These are phyloP conservation scores for Parietaria judaica DNA, from an alignment of 306 rosid species.

Conservation along the genomic window DNA sequence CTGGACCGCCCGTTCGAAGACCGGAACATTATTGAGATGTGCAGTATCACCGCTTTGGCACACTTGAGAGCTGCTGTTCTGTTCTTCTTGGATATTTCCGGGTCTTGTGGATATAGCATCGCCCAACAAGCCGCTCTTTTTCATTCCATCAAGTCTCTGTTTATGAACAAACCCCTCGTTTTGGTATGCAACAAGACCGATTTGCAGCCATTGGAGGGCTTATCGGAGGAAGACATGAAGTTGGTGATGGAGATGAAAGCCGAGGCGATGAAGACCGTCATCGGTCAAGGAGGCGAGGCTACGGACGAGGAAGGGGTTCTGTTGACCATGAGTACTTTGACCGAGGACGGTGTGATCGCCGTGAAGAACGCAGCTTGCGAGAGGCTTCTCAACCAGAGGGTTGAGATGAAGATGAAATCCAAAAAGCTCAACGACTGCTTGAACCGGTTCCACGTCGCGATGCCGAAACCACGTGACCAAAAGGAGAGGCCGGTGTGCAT, in stretches of 20 bases:
- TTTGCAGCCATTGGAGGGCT: constrained; percentile 65
- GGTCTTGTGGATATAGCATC: constrained; percentile 81
- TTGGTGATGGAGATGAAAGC: constrained; percentile 71
- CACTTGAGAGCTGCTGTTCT: constrained; percentile 83
- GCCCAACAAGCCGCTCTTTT: constrained; percentile 83
- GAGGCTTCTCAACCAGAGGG: constrained; percentile 70
- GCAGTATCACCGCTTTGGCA: constrained; percentile 86
- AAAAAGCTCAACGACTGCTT: constrained; percentile 66
- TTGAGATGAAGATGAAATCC: constrained; percentile 75
- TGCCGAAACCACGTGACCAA: constrained; percentile 70
- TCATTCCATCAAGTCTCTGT: constrained; percentile 56
- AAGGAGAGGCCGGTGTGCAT: constrained; percentile 72
- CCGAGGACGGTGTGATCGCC: constrained; percentile 72
- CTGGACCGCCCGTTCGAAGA: constrained; percentile 89
- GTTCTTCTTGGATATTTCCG: constrained; percentile 84
- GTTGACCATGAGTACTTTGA: constrained; percentile 82
- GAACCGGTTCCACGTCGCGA: constrained; percentile 76
- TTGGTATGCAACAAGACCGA: constrained; percentile 68
- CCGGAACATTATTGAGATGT: constrained; percentile 89
- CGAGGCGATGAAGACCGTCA: constrained; percentile 68
- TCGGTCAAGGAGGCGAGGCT: constrained; percentile 75
- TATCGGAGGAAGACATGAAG: constrained; percentile 74
- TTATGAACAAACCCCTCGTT: constrained; percentile 35
- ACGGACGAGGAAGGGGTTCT: constrained; percentile 46
- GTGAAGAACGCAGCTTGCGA: constrained; percentile 87